Evolutionary conservation across 768 basidiomycete species (phyloP).

Genomic region (Mycena alexandri): DNA sequence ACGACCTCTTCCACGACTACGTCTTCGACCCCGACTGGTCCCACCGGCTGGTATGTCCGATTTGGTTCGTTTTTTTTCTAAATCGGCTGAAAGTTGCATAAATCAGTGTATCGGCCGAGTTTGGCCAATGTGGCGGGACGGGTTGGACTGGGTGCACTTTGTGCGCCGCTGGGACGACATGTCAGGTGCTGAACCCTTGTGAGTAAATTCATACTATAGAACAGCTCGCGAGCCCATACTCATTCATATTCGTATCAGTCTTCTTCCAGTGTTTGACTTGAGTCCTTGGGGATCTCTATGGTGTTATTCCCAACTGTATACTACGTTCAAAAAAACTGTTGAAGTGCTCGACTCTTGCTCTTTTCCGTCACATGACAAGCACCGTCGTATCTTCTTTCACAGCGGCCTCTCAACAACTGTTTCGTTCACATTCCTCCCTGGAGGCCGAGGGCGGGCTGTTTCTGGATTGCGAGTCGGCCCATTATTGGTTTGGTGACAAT

Average conservation of each 20-base stretch:
- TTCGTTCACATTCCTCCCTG: too few relatives aligned
- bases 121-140: constrained; percentile 13
- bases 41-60: constrained; percentile 23
- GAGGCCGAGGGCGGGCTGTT: too few relatives aligned
- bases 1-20: constrained; percentile 10
- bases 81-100: too few relatives aligned
- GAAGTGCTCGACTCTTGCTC: too few relatives aligned
- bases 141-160: constrained; percentile 15
- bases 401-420: too few relatives aligned
- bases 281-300: neutral
- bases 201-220: neutral
- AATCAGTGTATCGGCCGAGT: neutral
- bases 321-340: too few relatives aligned
- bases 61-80: neutral
- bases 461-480: too few relatives aligned
- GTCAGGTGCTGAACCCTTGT: constrained; percentile 19
- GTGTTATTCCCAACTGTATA: too few relatives aligned
- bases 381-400: too few relatives aligned
- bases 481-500: too few relatives aligned
- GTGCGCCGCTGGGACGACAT: constrained; percentile 13
- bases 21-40: neutral
- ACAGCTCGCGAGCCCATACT: neutral
- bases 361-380: too few relatives aligned
- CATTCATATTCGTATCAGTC: neutral
- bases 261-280: constrained; percentile 13